Base-by-base conservation (phyloP, 1,139 yeast genomes). In the Sugiyamaella xylanicola region DNA sequence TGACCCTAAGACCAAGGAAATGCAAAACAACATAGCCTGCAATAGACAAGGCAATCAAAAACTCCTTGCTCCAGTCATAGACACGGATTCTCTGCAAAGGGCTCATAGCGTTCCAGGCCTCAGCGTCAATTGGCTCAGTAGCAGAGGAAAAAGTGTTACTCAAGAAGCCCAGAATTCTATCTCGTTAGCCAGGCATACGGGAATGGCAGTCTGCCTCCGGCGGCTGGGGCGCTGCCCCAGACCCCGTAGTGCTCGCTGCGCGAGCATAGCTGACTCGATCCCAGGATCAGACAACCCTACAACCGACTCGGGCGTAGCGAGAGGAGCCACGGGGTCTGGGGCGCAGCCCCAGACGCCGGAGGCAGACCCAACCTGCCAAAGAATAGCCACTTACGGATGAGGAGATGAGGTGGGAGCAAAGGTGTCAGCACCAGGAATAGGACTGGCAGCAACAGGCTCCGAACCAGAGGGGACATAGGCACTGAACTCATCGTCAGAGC, bases 41-140 rank as follows among this genome's bases (percentile, higher is more conserved):
- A 54, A 87, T 79, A 56, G 85, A 72, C 7, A 74, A 78, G 25
- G 86, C 42, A 22, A 89, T 81, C 59, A 80, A 66, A 25, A 76
- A 48, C 74, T 93, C 99, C 66, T 87, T 78, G 49, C 77, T 77
- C 97, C 97, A 93, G 70, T 87, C 83, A 70, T 86, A 79, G 51
- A 75, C 67, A 58, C 63, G 56, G 51, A 84, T 61, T 13, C 77
- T 66, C 57, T 69, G 65, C 44, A 59, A 13, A 48, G 74, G 48
- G 19, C 73, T 63, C 68, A 73, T 62, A 15, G 63, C 61, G 48
- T 66, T 66, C 75, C 76, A 74, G 21, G 63, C 65, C 27, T 60
- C 63, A 15, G 60, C 54, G 13, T 56, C 43, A 42, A 61, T 59
- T 7, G 50, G 36, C 17, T 11, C 39, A 17, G 36, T 36, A n/a